Evolutionary conservation across 768 basidiomycete genomes (phyloP).

Genomic region (Boletellus emodensis): DNA sequence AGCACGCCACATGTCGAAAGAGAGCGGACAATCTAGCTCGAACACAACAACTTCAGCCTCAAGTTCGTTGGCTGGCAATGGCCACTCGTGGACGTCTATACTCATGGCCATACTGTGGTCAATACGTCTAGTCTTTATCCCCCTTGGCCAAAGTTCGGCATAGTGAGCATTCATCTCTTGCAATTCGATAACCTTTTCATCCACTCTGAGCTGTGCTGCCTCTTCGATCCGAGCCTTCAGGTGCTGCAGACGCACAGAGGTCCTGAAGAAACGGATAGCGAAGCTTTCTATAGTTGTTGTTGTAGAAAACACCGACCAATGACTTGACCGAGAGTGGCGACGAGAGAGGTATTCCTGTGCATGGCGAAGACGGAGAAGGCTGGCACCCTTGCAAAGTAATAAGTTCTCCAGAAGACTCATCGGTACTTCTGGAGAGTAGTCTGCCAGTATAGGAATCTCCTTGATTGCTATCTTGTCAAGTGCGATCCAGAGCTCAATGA

Average conservation of each 20-base stretch:
- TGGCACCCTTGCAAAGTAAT: slow-evolving; percentile 33
- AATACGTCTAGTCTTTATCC: background rate
- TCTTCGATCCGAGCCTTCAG: slow-evolving; percentile 30
- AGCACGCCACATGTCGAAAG: background rate
- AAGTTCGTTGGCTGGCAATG: slow-evolving; percentile 32
- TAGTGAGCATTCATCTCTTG: background rate
- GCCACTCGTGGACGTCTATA: slow-evolving; percentile 39
- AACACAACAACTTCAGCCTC: background rate
- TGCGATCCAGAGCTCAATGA: background rate
- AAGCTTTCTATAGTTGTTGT: slow-evolving; percentile 20
- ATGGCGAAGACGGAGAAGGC: slow-evolving; percentile 27
- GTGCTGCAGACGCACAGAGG: slow-evolving; percentile 11
- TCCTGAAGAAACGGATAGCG: slow-evolving; percentile 30
- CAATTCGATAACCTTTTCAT: slow-evolving; percentile 30
- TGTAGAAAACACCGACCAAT: slow-evolving; percentile 34
- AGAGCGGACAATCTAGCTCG: background rate
- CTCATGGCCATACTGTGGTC: background rate
- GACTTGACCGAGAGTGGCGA: slow-evolving; percentile 19
- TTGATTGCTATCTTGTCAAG: background rate
- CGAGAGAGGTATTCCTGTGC: slow-evolving; percentile 28
- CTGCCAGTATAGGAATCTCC: background rate
- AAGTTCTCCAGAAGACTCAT: slow-evolving; percentile 35
- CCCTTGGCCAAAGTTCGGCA: no score
- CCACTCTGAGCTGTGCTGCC: slow-evolving; percentile 17
- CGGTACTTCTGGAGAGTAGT: slow-evolving; percentile 47